Conservation (phyloP, 768 basidiomycete genomes). For the Termitomyces sp. region DNA sequence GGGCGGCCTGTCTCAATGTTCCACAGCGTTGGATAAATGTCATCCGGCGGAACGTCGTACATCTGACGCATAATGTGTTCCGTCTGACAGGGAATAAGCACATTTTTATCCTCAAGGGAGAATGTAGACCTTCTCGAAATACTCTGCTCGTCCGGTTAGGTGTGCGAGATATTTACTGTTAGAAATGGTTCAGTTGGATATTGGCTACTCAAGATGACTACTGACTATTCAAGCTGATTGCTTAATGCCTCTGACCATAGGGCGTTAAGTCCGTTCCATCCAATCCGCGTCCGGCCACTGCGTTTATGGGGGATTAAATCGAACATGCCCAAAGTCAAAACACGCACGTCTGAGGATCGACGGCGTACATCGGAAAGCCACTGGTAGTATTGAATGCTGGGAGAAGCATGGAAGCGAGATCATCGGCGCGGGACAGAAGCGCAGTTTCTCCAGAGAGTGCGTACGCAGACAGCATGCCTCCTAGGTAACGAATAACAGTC, state of each 20-base stretch:
- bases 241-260: constrained; percentile 40
- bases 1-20: constrained; percentile 37
- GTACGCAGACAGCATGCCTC: constrained; percentile 77
- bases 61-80: constrained; percentile 43
- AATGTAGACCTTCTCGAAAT: constrained; percentile 38
- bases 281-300: constrained; percentile 32
- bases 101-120: neutral
- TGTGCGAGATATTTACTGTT: constrained; percentile 72
- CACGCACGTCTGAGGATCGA: constrained; percentile 55
- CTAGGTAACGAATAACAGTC: constrained; percentile 80
- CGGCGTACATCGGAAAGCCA: constrained; percentile 64
- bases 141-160: constrained; percentile 61
- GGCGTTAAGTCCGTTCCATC: constrained; percentile 22
- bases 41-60: constrained; percentile 38
- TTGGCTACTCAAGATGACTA: neutral
- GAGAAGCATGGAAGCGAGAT: constrained; percentile 63
- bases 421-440: constrained; percentile 62
- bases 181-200: neutral
- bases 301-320: neutral
- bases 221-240: constrained; percentile 61
- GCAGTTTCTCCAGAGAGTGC: constrained; percentile 62
- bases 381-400: constrained; percentile 66
- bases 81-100: constrained; percentile 25
- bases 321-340: neutral
- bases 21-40: constrained; percentile 56